phyloP scores from a whole-genome alignment of 1,139 yeast species.

The Saccharomyces hybrid region DNA sequence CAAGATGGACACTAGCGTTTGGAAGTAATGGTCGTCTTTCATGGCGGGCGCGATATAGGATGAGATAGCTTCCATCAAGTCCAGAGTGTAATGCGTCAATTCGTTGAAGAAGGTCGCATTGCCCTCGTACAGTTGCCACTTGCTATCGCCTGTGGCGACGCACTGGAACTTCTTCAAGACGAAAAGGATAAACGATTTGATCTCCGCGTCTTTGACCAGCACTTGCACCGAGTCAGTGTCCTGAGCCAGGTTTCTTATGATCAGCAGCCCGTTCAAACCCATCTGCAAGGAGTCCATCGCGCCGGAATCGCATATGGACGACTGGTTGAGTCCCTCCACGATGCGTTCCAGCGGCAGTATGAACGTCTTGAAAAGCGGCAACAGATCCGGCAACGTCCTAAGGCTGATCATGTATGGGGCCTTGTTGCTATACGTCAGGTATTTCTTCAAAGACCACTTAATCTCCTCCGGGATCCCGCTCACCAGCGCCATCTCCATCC shows the following conservation, averaged over 20 bases:
- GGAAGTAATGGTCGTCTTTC: slow-evolving; percentile 54
- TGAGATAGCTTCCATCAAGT: slow-evolving; percentile 75
- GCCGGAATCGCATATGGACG: slow-evolving; percentile 15
- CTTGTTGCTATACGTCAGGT: slow-evolving; percentile 29
- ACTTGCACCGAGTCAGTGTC: slow-evolving; percentile 78
- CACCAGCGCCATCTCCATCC: slow-evolving; percentile 51
- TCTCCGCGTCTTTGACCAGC: slow-evolving; percentile 48
- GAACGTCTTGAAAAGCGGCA: slow-evolving; percentile 23
- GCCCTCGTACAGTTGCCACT: slow-evolving; percentile 20
- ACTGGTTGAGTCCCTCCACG: slow-evolving; percentile 21
- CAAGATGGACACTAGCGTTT: slow-evolving; percentile 42
- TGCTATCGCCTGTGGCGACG: slow-evolving; percentile 12
- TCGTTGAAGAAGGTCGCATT: slow-evolving; percentile 43
- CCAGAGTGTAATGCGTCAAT: slow-evolving; percentile 60
- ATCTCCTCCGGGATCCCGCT: slow-evolving; percentile 49
- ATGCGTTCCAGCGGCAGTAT: slow-evolving; percentile 18
- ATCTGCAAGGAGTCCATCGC: slow-evolving; percentile 22
- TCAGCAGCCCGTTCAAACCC: slow-evolving; percentile 34
- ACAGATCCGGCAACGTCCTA: slow-evolving; percentile 23
- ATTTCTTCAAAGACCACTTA: slow-evolving; percentile 47
- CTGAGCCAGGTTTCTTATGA: slow-evolving; percentile 73
- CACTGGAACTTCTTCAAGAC: slow-evolving; percentile 19
- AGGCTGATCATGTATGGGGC: slow-evolving; percentile 31
- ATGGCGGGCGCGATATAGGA: slow-evolving; percentile 73
- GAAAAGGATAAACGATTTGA: slow-evolving; percentile 38